These are phyloP conservation scores for Oryza meridionalis DNA, from an alignment of 176 grass and related monocot species.

Conservation along the genomic window DNA sequence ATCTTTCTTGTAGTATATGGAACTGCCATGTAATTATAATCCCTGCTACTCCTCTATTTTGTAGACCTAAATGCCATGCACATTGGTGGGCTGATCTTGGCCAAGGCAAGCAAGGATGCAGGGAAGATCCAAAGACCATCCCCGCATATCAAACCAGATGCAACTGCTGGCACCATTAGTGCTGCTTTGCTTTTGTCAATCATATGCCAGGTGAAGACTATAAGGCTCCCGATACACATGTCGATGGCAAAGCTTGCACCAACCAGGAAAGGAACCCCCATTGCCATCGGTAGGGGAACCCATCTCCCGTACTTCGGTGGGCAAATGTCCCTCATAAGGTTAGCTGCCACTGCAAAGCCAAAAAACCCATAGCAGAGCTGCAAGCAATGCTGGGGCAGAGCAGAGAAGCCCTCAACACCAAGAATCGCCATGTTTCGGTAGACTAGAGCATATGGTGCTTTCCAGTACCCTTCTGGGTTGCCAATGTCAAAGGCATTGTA, in stretches of 20 bases:
- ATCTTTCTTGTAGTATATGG: not conserved
- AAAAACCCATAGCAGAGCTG: conserved; percentile 97
- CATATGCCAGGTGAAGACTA: conserved; percentile 82
- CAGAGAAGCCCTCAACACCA: conserved; percentile 90
- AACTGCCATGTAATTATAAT: not conserved
- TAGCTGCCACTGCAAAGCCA: conserved; percentile 70
- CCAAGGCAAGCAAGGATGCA: conserved; percentile 82
- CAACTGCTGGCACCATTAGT: conserved; percentile 88
- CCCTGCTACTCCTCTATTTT: conserved; percentile 39
- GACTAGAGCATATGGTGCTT: conserved; percentile 91
- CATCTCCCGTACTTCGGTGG: conserved; percentile 67
- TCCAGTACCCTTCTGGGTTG: conserved; percentile 90
- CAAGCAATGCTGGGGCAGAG: conserved; percentile 80
- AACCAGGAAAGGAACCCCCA: conserved; percentile 88
- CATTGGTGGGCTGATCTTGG: conserved; percentile 79
- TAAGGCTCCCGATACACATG: conserved; percentile 81
- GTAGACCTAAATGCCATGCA: conserved; percentile 93
- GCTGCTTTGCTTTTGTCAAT: conserved; percentile 60
- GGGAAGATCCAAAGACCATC: conserved; percentile 98
- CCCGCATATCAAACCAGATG: conserved; percentile 92
- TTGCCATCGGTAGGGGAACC: conserved; percentile 92
- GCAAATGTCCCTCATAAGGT: conserved; percentile 70
- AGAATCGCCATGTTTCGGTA: conserved; percentile 99
- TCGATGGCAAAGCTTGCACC: conserved; percentile 93
- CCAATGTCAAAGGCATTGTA: conserved; percentile 95